Evolutionary conservation across 208 protist genomes (phyloP).

Genomic region (Leishmania arabica): DNA sequence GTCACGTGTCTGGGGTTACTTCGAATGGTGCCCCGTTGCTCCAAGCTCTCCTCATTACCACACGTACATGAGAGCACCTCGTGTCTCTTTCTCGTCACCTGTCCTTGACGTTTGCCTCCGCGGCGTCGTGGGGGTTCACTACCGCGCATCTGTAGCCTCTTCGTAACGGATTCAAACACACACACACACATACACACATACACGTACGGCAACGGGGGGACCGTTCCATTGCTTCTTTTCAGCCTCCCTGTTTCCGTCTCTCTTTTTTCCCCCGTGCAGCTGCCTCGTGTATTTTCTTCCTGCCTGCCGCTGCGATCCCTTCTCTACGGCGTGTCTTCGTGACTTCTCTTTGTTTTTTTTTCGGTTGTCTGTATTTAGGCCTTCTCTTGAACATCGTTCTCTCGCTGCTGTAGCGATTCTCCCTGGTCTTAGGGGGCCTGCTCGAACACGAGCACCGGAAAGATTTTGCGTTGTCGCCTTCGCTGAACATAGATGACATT

Average conservation of each 20-base stretch:
- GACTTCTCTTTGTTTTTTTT: background rate
- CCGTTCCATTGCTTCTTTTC: background rate
- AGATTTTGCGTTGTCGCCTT: no score
- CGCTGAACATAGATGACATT: background rate
- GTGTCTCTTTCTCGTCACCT: background rate
- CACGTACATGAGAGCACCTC: background rate
- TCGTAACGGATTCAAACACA: no score
- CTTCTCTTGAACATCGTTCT: background rate
- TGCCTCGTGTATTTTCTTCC: no score
- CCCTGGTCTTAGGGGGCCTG: no score
- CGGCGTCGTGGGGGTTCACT: background rate
- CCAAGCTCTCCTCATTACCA: background rate
- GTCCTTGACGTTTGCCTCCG: background rate
- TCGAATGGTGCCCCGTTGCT: background rate
- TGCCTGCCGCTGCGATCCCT: no score
- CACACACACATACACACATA: no score
- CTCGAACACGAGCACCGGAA: no score
- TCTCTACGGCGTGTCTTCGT: no score
- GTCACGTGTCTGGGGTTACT: background rate
- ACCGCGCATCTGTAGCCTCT: background rate
- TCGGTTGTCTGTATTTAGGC: background rate
- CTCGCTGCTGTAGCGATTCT: background rate
- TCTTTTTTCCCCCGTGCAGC: background rate
- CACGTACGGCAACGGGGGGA: no score
- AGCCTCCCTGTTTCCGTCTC: background rate